phyloP scores from a whole-genome alignment of 768 basidiomycete species.

The Vishniacozyma victoriae region DNA sequence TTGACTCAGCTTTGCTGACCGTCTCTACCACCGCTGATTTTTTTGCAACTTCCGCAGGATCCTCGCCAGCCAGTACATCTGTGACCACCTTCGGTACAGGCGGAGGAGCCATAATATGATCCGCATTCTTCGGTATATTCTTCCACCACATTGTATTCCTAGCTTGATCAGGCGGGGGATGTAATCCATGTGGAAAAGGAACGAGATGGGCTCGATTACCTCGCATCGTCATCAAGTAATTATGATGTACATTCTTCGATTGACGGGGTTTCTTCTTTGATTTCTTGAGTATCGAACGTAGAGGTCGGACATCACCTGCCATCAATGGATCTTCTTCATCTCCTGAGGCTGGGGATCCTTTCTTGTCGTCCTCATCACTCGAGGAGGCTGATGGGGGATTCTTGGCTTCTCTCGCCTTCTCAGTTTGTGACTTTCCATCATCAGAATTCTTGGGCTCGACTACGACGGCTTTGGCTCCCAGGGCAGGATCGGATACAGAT shows the following conservation, averaged over 20 bases:
- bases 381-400: not conserved
- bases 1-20: not conserved
- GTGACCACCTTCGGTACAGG: conserved; percentile 24
- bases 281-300: conserved; percentile 36
- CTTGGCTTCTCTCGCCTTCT: not conserved
- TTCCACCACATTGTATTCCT: conserved; percentile 36
- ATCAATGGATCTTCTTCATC: conserved; percentile 24
- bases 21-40: not conserved
- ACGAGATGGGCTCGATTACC: conserved; percentile 30
- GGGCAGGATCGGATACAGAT: not conserved
- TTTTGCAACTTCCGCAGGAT: not conserved
- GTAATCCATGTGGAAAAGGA: conserved; percentile 38
- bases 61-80: conserved; percentile 3
- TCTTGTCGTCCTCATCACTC: not conserved
- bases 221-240: conserved; percentile 41
- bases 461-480: not conserved
- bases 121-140: conserved; percentile 31
- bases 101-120: conserved; percentile 31
- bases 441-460: not conserved
- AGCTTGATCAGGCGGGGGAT: conserved; percentile 30
- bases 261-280: conserved; percentile 34
- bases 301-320: conserved; percentile 32
- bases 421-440: not conserved
- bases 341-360: not conserved
- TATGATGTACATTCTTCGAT: conserved; percentile 34